Percentiles rank a stretch among this genome's conserved stretches.
These are phyloP conservation scores for Talaromyces sp. DNA, from an alignment of 2,329 filamentous ascomycete species.

Conservation along the genomic window DNA sequence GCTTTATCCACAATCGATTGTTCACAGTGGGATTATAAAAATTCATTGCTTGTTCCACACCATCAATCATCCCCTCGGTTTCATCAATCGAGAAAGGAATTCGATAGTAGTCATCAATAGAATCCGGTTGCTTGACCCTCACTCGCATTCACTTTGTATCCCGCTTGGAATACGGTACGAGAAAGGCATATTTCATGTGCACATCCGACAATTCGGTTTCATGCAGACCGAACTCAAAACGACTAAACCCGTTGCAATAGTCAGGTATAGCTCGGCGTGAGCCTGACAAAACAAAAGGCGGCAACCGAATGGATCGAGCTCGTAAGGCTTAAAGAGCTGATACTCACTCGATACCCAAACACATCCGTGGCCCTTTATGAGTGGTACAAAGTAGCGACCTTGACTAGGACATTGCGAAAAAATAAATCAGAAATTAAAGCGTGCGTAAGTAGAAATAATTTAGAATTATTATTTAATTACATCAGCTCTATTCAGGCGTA, in stretches of 20 bases:
- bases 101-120: not conserved
- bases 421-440: not conserved
- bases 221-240: slow-evolving; percentile 31
- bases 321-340: not conserved
- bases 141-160: slow-evolving; percentile 9
- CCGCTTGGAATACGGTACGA: slow-evolving; percentile 11
- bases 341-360: slow-evolving; percentile 46
- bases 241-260: slow-evolving; percentile 29
- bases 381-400: slow-evolving; percentile 19
- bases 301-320: not conserved
- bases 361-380: slow-evolving; percentile 12
- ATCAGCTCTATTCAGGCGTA: not conserved
- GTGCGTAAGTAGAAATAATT: not conserved
- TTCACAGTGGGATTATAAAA: too few species aligned
- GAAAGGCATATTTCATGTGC: slow-evolving; percentile 14
- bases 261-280: slow-evolving; percentile 32
- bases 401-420: slow-evolving; percentile 23
- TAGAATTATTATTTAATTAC: not conserved
- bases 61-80: too few species aligned
- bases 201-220: slow-evolving; percentile 24
- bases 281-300: slow-evolving; percentile 27
- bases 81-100: not conserved
- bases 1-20: not conserved
- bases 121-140: not conserved
- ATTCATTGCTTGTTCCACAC: too few species aligned